Base-by-base conservation (phyloP, 2,329 filamentous ascomycete species). In the Alternaria sp. region DNA sequence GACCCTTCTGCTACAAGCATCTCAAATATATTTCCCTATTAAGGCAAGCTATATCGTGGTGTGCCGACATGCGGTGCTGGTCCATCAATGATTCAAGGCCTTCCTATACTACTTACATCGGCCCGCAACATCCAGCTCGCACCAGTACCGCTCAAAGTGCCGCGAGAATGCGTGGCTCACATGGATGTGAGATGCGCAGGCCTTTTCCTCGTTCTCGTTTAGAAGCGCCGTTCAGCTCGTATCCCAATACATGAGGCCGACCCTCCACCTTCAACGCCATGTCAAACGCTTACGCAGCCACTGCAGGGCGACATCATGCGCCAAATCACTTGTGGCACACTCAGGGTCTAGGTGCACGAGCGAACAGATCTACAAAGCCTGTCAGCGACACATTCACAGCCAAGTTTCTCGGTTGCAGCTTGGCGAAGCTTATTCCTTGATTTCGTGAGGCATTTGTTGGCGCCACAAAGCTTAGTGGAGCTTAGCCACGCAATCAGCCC, bases 391-490 rank as follows among this genome's bases (percentile, higher is more conserved):
- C 61, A 55, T 67, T 69, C 66, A 71, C 66, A 22, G 71, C 72
- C 70, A 75, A 77, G 73, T 46, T 25, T 30, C 18, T 58, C 2
- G 32, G 12, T 14, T 30, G 57, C 60, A 53, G 66, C 73, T 77
- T 75, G 66, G 57, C 60, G 53, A 70, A 61, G 74, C 73, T 76
- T 77, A 62, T 66, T 54, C 63, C 51, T 54, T 59, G 14, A 38
- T 52, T 59, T 58, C 57, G 32, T 73, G 71, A 54, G 73, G 69
- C 54, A 72, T 72, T 71, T 74, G 67, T 43, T 18, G 20, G 27
- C 54, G 62, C 66, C 60, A 67, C 60, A 65, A 74, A 70, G 74
- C 74, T 77, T 77, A 56, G 50, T 57, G 27, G 43, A 64, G 63
- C 64, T 63, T 64, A 66, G 59, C 48, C 52, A 60, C 62, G 63